Base-by-base conservation (phyloP, 768 basidiomycete species). In the Tricholoma furcatifolium region DNA sequence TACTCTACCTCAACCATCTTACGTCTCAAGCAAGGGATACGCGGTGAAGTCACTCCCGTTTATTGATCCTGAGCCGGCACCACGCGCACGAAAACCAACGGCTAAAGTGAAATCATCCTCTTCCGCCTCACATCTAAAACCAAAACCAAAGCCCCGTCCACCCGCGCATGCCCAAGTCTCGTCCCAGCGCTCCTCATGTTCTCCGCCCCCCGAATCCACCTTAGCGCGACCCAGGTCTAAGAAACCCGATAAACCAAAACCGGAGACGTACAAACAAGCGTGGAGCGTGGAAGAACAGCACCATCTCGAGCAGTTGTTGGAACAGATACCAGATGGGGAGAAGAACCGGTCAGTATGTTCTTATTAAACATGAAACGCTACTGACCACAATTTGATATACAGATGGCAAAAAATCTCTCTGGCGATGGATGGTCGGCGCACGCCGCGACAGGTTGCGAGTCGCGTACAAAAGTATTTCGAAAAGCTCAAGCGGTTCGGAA, bases 381-480 rank as follows among this genome's bases (percentile, higher is more conserved):
- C 21, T 3, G 34, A 43, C 45, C 59, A 47, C 20, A 52, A 6
- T 12, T 34, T 36, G 24, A 27, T 27, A 21, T 43, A 20, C 60
- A 91, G 89, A 47, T 92, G 87, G 87, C 75, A 83, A 50, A 88
- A 89, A 67, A 92, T 92, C 47, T 92, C 90, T 12, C 72, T 77
- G 48, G 91, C 87, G 32, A 93, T 93, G 91, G 74, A 82, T 43
- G 90, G 90, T 0, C 74, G 74, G 40, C 71, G 90, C 52, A 91
- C 91, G 3, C 84, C 90, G 4, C 71, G 89, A 55, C 91, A 93
- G 71, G 91, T 93, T n/a, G 89, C 89, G 34, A 91, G 88, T 71
- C 80, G 89, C 15, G 90, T 93, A 49, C 91, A 93, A 61, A 93
- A 93, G 68, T 92, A 91, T 67, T 86, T 90, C 65, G 87, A 87